A percentile compares a stretch with the other conserved stretches of the same genome.
Conservation (phyloP, 805 yeast genomes). For the Teunomyces kruisii region DNA sequence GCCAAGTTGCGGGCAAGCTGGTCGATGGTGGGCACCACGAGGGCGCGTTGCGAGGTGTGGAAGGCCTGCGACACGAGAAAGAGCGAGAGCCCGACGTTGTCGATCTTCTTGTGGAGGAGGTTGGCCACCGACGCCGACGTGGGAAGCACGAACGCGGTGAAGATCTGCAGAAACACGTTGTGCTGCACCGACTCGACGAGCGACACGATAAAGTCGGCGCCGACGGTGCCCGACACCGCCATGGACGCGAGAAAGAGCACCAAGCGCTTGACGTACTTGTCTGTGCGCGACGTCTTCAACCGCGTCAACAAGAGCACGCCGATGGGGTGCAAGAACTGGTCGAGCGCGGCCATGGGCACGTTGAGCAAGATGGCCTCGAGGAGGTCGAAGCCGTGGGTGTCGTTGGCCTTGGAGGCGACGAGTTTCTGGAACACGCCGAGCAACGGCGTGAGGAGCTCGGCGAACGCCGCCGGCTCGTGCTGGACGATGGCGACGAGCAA, state of each 20-base stretch:
- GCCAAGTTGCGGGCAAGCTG: constrained; percentile 31
- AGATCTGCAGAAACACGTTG: constrained; percentile 54
- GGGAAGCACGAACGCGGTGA: constrained; percentile 52
- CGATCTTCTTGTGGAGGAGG: constrained; percentile 55
- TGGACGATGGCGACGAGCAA: constrained; percentile 65
- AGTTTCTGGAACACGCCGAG: constrained; percentile 96
- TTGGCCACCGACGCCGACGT: constrained; percentile 49
- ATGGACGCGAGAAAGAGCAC: constrained; percentile 54
- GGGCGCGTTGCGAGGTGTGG: constrained; percentile 17
- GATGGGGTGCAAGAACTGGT: constrained; percentile 64
- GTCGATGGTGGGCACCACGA: constrained; percentile 30
- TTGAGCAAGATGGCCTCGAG: constrained; percentile 64
- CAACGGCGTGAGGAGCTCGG: constrained; percentile 61
- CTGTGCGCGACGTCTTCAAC: constrained; percentile 78
- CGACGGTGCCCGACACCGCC: constrained; percentile 15
- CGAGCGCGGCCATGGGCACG: constrained; percentile 50
- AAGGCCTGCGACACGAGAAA: constrained; percentile 31
- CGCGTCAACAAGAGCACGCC: constrained; percentile 77
- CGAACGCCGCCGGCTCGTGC: constrained; percentile 45
- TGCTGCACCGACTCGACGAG: constrained; percentile 74
- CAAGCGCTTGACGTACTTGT: constrained; percentile 71
- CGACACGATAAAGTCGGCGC: constrained; percentile 50
- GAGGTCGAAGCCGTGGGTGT: constrained; percentile 80
- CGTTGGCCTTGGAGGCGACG: constrained; percentile 80
- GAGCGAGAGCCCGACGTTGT: constrained; percentile 49